Evolutionary conservation across 345 rosid species (phyloP), one percentile per base, ranked within the genome.

Genomic region (Clausena lansium): DNA sequence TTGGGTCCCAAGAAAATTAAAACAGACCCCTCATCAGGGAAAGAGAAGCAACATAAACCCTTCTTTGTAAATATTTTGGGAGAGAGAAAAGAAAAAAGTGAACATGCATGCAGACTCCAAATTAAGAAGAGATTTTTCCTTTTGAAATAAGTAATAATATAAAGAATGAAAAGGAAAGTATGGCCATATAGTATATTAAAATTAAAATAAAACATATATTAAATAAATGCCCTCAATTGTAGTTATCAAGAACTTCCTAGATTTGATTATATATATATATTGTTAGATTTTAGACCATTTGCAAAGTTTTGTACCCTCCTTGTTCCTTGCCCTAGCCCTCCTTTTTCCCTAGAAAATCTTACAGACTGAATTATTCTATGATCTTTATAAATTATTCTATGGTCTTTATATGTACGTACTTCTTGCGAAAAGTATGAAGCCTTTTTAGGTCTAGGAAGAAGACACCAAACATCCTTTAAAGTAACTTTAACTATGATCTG

Each of bases 281-380:
- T 74, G 35, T 35, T 57, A 52, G 76, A 64, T 70, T 61, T 73
- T 66, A 64, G 22, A 66, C 79, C 39, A 25, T 38, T 70, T 79
- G 52, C 86, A 35, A 50, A 75, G 74, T 61, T 83, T 77, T 65
- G 79, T 82, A 70, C 30, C 74, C 55, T 72, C 78, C 85, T 63
- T 71, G 83, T 81, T 77, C 60, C 71, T 86, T 71, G 82, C 57
- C 55, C 68, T 70, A 76, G 58, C 75, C 57, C 33, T 15, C 79
- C 74, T 57, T 79, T 80, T 63, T 35, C 70, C 81, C 78, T 85
- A 55, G 86, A 64, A 82, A 82, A 66, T n/a, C 76, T 77, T 38
- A 19, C 20, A 38, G 52, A 3, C 39, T 20, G n/a, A 4, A 30
- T 20, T 78, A 81, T 75, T 80, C 7, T 41, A 75, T 64, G 32